A percentile compares a stretch with the other conserved stretches of the same genome.
phyloP scores from a whole-genome alignment of 179 eudicot species.

The Heliamphora pulchella region DNA sequence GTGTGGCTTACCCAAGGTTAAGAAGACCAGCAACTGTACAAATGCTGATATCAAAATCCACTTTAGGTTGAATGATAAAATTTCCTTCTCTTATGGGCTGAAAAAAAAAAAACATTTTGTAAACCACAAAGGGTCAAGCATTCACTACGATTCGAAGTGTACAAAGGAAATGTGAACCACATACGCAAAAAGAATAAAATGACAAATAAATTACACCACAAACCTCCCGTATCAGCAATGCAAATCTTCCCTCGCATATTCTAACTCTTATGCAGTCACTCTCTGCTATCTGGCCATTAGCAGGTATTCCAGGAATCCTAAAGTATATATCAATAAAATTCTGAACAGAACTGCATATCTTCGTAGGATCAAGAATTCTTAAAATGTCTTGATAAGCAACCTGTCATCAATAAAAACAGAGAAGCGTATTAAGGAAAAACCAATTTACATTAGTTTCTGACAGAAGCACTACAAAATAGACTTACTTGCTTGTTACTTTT shows the following conservation, averaged over 20 bases:
- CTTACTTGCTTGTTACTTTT: conserved; percentile 90
- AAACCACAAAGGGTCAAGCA: conserved; percentile 2
- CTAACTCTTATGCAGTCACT: conserved; percentile 94
- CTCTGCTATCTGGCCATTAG: conserved; percentile 74
- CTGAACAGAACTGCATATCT: conserved; percentile 89
- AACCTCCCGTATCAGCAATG: conserved; percentile 94
- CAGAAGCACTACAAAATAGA: conserved; percentile 17
- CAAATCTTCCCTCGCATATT: conserved; percentile 97
- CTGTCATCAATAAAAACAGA: conserved; percentile 28
- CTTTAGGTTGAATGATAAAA: conserved; percentile 95
- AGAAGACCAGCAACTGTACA: conserved; percentile 96
- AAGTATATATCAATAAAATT: conserved; percentile 83
- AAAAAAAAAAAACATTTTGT: conserved; percentile 11
- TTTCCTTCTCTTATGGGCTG: conserved; percentile 97
- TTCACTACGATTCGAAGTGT: not conserved
- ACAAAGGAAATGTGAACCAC: not conserved
- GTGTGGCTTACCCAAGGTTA: conserved; percentile 74
- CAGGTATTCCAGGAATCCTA: conserved; percentile 77
- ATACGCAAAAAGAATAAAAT: not conserved
- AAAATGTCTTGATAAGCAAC: conserved; percentile 81
- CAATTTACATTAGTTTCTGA: not conserved
- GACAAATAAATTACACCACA: conserved; percentile 18
- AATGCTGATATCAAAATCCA: conserved; percentile 93
- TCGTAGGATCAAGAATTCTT: conserved; percentile 68
- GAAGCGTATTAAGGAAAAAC: conserved; percentile 13